A percentile compares a stretch with the other conserved stretches of the same genome.
Evolutionary conservation across 2,329 filamentous ascomycete genomes (phyloP).

Genomic region (Penicillium fuscoglaucum): DNA sequence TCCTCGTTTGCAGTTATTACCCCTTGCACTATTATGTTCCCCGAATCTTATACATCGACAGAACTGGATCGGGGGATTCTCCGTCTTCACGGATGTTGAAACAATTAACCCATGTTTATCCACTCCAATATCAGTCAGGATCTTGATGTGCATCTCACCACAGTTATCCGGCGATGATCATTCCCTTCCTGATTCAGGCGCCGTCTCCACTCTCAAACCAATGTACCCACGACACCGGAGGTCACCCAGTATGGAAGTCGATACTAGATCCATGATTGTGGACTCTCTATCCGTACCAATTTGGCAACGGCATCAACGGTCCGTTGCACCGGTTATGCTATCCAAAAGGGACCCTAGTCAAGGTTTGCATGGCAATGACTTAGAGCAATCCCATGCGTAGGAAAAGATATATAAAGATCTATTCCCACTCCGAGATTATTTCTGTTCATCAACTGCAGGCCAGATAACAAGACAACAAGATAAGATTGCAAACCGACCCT

Average conservation of each 20-base stretch:
- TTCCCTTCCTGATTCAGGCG: conserved; percentile 18
- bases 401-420: conserved; percentile 25
- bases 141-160: conserved; percentile 1
- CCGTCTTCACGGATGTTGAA: conserved; percentile 15
- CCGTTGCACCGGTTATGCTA: conserved; percentile 13
- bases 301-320: conserved; percentile 21
- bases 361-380: conserved; percentile 4
- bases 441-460: conserved; percentile 27
- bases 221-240: conserved; percentile 12
- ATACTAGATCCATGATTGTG: conserved; percentile 14
- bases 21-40: background rate
- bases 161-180: conserved; percentile 14
- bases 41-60: background rate
- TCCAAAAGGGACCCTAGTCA: conserved; percentile 8
- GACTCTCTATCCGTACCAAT: conserved; percentile 11
- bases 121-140: conserved; percentile 7
- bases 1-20: background rate
- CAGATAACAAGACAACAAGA: conserved; percentile 22
- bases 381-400: background rate
- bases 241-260: conserved; percentile 14
- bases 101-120: conserved; percentile 6
- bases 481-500: conserved; percentile 9
- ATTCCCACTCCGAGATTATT: background rate
- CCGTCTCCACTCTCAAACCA: conserved; percentile 18
- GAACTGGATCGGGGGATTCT: conserved; percentile 13